phyloP scores from a whole-genome alignment of 2,329 filamentous ascomycete species.

The Claviceps digitariae region DNA sequence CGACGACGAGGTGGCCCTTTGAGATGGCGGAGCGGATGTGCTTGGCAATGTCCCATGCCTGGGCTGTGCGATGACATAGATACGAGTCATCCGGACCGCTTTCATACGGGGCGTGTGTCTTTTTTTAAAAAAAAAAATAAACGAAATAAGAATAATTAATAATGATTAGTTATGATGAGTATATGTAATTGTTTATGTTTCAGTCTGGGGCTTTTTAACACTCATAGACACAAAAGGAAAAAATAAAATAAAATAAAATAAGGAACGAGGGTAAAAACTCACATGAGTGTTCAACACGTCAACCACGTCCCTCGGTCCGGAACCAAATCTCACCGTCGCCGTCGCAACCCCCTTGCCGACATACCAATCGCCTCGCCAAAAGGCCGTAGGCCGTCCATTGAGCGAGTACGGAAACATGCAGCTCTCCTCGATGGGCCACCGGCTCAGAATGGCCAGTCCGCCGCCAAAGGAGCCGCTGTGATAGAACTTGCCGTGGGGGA shows the following conservation, averaged over 20 bases:
- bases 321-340: constrained; percentile 62
- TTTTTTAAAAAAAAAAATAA: background rate
- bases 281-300: constrained; percentile 92
- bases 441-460: constrained; percentile 76
- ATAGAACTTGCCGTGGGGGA: constrained; percentile 92
- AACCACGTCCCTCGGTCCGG: constrained; percentile 49
- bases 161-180: no score
- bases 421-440: constrained; percentile 86
- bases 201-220: background rate
- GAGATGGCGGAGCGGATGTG: constrained; percentile 71
- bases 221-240: background rate
- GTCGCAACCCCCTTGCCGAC: constrained; percentile 89
- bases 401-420: constrained; percentile 79
- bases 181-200: no score
- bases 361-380: constrained; percentile 91
- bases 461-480: constrained; percentile 78
- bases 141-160: no score
- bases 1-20: constrained; percentile 70
- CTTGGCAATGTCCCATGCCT: constrained; percentile 91
- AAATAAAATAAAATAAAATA: background rate
- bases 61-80: constrained; percentile 76
- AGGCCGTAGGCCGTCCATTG: constrained; percentile 84
- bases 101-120: constrained; percentile 78
- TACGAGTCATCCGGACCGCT: constrained; percentile 69
- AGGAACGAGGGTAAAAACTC: constrained; percentile 15